Percentiles rank a stretch among this genome's conserved stretches.
These are phyloP conservation scores for Diutina siamensis DNA, from an alignment of 1,139 yeast species.

Conservation along the genomic window DNA sequence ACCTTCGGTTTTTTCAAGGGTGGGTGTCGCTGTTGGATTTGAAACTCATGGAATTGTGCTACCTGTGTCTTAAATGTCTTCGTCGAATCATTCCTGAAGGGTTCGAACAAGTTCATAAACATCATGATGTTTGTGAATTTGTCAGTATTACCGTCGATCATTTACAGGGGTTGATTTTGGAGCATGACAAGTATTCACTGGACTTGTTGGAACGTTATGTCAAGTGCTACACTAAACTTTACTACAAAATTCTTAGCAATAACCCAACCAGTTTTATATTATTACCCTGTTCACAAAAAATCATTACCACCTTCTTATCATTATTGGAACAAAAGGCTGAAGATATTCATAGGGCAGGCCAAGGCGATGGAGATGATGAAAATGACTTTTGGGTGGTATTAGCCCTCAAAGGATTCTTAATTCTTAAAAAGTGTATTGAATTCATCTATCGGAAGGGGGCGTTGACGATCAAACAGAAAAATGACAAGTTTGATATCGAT, in stretches of 20 bases:
- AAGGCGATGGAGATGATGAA: conserved; percentile 24
- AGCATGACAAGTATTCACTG: conserved; percentile 40
- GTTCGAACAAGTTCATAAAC: conserved; percentile 54
- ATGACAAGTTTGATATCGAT: conserved; percentile 50
- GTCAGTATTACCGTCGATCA: conserved; percentile 47
- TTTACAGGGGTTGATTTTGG: conserved; percentile 41
- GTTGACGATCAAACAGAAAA: conserved; percentile 48
- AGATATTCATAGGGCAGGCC: conserved; percentile 29
- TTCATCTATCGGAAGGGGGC: conserved; percentile 60
- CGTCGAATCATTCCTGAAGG: conserved; percentile 73
- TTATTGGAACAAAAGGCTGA: conserved; percentile 54
- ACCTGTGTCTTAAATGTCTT: conserved; percentile 61
- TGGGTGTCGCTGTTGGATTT: conserved; percentile 44
- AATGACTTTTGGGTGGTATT: conserved; percentile 64
- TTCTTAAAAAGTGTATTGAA: conserved; percentile 53
- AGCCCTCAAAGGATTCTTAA: conserved; percentile 57
- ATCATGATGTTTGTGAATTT: conserved; percentile 48
- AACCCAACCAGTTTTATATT: conserved; percentile 68
- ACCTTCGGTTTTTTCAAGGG: conserved; percentile 43
- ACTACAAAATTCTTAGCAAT: conserved; percentile 38
- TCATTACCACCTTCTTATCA: conserved; percentile 46
- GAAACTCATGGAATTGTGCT: conserved; percentile 57
- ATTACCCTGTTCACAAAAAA: conserved; percentile 50
- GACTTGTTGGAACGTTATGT: conserved; percentile 62
- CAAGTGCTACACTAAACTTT: conserved; percentile 67